Base-by-base conservation (phyloP, 257 asterid species). In the Rehmannia glutinosa region DNA sequence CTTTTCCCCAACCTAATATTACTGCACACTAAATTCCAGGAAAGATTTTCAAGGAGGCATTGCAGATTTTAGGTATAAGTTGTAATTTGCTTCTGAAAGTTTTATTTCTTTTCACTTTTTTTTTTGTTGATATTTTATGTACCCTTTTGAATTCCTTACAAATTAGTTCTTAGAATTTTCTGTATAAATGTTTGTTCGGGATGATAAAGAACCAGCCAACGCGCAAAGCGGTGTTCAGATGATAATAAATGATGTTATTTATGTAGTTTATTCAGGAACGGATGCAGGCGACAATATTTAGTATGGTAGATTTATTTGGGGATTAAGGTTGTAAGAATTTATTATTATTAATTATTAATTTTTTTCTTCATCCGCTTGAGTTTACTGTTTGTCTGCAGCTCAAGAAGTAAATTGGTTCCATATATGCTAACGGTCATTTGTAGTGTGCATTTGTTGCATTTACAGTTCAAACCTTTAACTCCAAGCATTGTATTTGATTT, bases 11-110 rank as follows among this genome's bases (percentile, higher is more conserved):
- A 23, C 54, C 74, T 13, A 43, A 32, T 56, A n/a, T n/a, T 7
- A 4, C 11, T 35, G 20, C 41, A 46, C 30, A 57, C 69, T 28
- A 19, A 45, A 17, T 62, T 63, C 4, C 9, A 16, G 39, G 10
- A 32, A 36, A n/a, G 23, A 8, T 55, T 45, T 28, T 24, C 52
- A 1, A n/a, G 41, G 28, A 61, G 66, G 50, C 51, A n/a, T 55
- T 47, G 68, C 63, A 30, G 53, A 50, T 55, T 62, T 63, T 30
- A 28, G 80, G 76, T 54, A 16, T 30, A 0, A 11, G 21, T 23
- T 30, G 41, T 17, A 38, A 7, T 62, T 71, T 62, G 49, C 19
- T 8, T 32, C 38, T 8, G 8, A n/a, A n/a, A n/a, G n/a, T n/a
- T n/a, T n/a, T n/a, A n/a, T n/a, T n/a, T 32, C 38, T 1, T 32